Evolutionary conservation across 78 protist genomes (phyloP).

Genomic region (Thecamonas trahens): DNA sequence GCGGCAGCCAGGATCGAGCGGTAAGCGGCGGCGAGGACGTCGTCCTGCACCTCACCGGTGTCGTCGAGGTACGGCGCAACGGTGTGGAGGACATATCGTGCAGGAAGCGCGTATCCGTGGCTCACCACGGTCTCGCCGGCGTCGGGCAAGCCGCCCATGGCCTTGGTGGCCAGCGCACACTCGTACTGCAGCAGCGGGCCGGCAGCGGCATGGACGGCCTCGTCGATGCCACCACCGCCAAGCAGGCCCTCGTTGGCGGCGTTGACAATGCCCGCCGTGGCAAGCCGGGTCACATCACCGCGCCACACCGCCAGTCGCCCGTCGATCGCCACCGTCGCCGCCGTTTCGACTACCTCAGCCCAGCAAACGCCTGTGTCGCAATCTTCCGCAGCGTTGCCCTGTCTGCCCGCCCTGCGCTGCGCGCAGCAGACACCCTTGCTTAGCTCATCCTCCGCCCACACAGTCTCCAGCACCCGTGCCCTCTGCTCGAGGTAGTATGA

Average conservation of each 20-base stretch:
- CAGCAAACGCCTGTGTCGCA: too few species aligned
- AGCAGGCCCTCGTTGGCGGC: background rate
- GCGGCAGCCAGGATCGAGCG: background rate
- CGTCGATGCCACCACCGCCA: conserved; percentile 2
- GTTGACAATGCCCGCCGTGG: background rate
- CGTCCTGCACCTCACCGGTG: background rate
- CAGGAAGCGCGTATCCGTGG: background rate
- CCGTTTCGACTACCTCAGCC: too few species aligned
- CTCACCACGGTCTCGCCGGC: background rate
- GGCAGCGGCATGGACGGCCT: background rate
- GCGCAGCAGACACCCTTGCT: too few species aligned
- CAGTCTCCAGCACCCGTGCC: too few species aligned
- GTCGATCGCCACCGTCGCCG: too few species aligned
- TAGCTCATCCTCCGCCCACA: too few species aligned
- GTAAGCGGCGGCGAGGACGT: background rate
- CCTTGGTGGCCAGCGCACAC: background rate
- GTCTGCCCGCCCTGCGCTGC: too few species aligned
- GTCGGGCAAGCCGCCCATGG: background rate
- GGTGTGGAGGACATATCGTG: background rate
- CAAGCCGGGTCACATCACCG: background rate
- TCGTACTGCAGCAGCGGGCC: background rate
- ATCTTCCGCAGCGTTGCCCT: too few species aligned
- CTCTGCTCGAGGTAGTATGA: too few species aligned
- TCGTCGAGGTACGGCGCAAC: background rate
- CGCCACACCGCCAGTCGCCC: background rate